phyloP scores from a whole-genome alignment of 305 asterid species.

The Fraxinus sp. region DNA sequence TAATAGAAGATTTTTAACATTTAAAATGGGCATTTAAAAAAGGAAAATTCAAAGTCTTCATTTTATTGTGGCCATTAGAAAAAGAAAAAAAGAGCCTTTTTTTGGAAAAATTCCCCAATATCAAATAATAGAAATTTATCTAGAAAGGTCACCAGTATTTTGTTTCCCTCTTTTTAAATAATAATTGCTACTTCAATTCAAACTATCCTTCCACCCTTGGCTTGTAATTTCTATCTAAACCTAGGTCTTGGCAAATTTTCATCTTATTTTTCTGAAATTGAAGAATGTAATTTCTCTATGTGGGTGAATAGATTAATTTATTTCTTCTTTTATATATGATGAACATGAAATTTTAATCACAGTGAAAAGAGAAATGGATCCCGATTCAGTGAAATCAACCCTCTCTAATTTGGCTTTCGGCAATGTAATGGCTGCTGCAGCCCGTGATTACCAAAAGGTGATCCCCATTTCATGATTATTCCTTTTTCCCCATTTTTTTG shows the following conservation, averaged over 20 bases:
- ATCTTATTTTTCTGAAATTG: background rate
- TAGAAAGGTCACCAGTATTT: background rate
- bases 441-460: constrained; percentile 94
- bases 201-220: background rate
- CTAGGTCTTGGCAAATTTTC: background rate
- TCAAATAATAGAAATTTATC: background rate
- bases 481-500: background rate
- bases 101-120: background rate
- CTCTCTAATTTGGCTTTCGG: constrained; percentile 81
- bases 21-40: background rate
- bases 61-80: background rate
- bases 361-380: constrained; percentile 54
- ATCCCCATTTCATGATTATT: background rate
- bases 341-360: background rate
- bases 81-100: background rate
- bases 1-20: too few relatives aligned
- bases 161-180: background rate
- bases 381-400: constrained; percentile 81
- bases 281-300: background rate
- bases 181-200: background rate
- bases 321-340: background rate
- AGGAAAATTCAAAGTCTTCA: background rate
- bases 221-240: background rate
- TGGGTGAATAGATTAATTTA: background rate
- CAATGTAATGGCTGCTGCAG: constrained; percentile 95